These are phyloP conservation scores for Lentinula boryana DNA, from an alignment of 768 basidiomycete genomes.

Conservation along the genomic window DNA sequence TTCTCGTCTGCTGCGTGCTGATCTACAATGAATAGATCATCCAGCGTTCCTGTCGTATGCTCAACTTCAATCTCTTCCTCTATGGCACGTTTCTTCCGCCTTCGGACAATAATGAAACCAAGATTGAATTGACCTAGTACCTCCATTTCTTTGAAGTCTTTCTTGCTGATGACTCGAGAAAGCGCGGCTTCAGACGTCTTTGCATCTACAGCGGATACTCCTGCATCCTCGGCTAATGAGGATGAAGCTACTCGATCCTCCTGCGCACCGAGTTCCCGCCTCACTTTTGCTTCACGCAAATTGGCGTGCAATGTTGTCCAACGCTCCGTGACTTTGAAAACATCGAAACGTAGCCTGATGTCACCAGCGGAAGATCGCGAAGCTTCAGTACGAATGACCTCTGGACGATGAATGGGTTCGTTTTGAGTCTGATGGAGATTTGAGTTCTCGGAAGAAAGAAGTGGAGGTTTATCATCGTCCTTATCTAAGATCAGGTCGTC, in stretches of 20 bases:
- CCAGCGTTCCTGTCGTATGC: constrained; percentile 28
- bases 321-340: constrained; percentile 20
- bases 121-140: constrained; percentile 93
- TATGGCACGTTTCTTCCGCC: constrained; percentile 27
- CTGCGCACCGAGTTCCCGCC: background rate
- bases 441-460: constrained; percentile 6
- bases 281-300: background rate
- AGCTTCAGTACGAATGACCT: constrained; percentile 30
- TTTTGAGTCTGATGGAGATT: constrained; percentile 4
- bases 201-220: constrained; percentile 36
- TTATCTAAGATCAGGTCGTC: constrained; percentile 20
- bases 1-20: constrained; percentile 99
- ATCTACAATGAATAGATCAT: constrained; percentile 95
- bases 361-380: constrained; percentile 11
- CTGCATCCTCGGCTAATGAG: constrained; percentile 19
- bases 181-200: constrained; percentile 63
- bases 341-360: constrained; percentile 27
- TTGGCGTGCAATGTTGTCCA: constrained; percentile 15
- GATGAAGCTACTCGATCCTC: background rate
- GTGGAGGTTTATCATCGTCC: constrained; percentile 12
- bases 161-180: constrained; percentile 79
- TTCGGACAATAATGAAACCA: constrained; percentile 86
- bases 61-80: background rate
- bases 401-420: constrained; percentile 24
- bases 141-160: constrained; percentile 80